Conservation (phyloP, 2,329 filamentous ascomycete species). For the Penicillium hordei region DNA sequence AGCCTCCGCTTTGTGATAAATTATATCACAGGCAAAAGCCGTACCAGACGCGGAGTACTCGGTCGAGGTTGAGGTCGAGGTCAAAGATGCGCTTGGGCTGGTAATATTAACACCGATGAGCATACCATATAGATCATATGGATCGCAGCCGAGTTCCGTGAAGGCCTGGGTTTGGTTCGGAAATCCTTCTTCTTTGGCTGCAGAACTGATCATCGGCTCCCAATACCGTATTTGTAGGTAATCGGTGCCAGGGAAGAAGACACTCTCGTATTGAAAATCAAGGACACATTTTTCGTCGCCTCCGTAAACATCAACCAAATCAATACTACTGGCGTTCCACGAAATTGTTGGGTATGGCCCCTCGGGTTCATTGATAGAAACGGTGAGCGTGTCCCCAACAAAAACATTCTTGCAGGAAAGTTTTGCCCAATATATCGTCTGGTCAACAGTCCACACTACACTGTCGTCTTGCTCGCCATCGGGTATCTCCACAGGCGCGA, state of each 20-base stretch:
- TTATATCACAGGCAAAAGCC: conserved; percentile 35
- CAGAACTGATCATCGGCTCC: conserved; percentile 29
- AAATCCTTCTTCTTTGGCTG: conserved; percentile 9
- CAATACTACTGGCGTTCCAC: conserved; percentile 32
- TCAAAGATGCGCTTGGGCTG: background rate
- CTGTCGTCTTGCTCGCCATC: conserved; percentile 20
- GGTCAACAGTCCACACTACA: conserved; percentile 34
- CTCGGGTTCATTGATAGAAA: conserved; percentile 24
- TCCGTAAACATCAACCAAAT: conserved; percentile 18
- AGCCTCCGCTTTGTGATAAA: conserved; percentile 31
- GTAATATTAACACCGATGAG: conserved; percentile 34
- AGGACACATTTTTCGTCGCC: conserved; percentile 23
- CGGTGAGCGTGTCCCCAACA: conserved; percentile 20
- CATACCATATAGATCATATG: conserved; percentile 36
- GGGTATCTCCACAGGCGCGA: conserved; percentile 36
- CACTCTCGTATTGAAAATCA: conserved; percentile 32
- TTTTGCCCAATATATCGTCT: conserved; percentile 36
- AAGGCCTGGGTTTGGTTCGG: conserved; percentile 24
- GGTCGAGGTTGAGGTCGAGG: conserved; percentile 5
- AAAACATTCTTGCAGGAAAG: conserved; percentile 26
- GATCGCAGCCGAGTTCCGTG: conserved; percentile 27
- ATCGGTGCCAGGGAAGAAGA: conserved; percentile 31
- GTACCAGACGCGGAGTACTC: conserved; percentile 28
- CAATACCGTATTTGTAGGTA: conserved; percentile 38
- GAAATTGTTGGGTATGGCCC: conserved; percentile 20